Conservation (phyloP, 2,329 filamentous ascomycete species). For the Tolypocladium amazonense region DNA sequence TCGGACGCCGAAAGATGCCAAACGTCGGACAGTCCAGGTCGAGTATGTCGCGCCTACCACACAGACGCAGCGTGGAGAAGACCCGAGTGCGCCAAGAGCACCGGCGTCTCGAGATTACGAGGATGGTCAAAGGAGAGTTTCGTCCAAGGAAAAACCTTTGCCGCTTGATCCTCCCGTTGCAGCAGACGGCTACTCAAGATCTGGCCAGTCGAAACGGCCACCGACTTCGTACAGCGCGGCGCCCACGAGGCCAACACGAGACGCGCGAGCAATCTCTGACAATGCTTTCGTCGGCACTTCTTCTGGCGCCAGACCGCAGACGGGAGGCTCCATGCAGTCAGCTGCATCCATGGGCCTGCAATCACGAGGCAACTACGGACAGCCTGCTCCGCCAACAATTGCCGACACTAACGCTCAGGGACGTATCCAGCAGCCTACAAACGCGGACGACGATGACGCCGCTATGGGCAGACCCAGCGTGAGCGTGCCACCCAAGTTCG, state of each 20-base stretch:
- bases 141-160: slow-evolving; percentile 44
- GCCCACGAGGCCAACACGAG: slow-evolving; percentile 15
- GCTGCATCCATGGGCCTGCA: slow-evolving; percentile 52
- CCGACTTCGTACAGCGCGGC: slow-evolving; percentile 32
- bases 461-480: slow-evolving; percentile 54
- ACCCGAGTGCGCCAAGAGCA: slow-evolving; percentile 13
- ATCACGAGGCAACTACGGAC: slow-evolving; percentile 64
- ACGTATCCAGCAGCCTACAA: slow-evolving; percentile 68
- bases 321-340: slow-evolving; percentile 70
- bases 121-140: slow-evolving; percentile 16
- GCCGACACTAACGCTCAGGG: slow-evolving; percentile 84
- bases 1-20: slow-evolving; percentile 71
- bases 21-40: slow-evolving; percentile 89
- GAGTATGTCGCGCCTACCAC: slow-evolving; percentile 93
- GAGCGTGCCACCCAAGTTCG: slow-evolving; percentile 47
- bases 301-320: slow-evolving; percentile 55
- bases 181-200: slow-evolving; percentile 30
- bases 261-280: slow-evolving; percentile 27
- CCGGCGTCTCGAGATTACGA: slow-evolving; percentile 33
- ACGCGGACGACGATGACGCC: slow-evolving; percentile 56
- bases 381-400: slow-evolving; percentile 77
- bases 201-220: slow-evolving; percentile 28
- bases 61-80: slow-evolving; percentile 62
- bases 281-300: slow-evolving; percentile 33
- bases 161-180: slow-evolving; percentile 44